Conservation (phyloP, 768 basidiomycete genomes). For the Pholiota conissans region DNA sequence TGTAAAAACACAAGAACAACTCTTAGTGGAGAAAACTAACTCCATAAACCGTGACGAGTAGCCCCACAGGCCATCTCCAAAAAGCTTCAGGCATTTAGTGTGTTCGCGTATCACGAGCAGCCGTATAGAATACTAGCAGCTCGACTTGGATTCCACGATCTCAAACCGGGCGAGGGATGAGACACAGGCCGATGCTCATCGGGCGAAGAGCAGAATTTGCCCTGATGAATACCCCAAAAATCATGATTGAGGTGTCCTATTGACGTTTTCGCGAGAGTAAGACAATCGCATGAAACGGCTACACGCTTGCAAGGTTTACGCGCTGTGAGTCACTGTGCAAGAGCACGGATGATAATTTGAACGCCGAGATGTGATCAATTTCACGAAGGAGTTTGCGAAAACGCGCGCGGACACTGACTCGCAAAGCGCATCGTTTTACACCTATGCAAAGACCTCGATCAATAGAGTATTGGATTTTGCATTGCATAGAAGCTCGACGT, state of each 20-base stretch:
- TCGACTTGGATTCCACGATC: background rate
- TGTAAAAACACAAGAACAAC: background rate
- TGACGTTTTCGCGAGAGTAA: background rate
- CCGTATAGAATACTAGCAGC: background rate
- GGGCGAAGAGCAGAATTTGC: background rate
- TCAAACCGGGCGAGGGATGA: background rate
- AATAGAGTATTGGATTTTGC: background rate
- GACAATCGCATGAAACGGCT: background rate
- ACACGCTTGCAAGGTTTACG: background rate
- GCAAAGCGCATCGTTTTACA: background rate
- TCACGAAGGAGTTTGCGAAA: background rate
- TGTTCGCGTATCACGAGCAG: background rate
- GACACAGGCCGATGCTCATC: background rate
- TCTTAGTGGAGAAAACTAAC: background rate
- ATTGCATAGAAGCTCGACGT: background rate
- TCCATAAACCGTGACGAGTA: background rate
- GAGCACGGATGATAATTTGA: slow-evolving; percentile 7
- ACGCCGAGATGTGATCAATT: background rate
- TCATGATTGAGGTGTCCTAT: background rate
- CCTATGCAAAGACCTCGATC: background rate
- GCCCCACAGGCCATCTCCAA: background rate
- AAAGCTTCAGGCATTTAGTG: background rate
- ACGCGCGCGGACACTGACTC: background rate
- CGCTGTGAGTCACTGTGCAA: background rate
- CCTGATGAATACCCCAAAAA: background rate